These are phyloP conservation scores for Chrysanthemum lavandulifolium DNA, from an alignment of 129 eudicot species.

Conservation along the genomic window DNA sequence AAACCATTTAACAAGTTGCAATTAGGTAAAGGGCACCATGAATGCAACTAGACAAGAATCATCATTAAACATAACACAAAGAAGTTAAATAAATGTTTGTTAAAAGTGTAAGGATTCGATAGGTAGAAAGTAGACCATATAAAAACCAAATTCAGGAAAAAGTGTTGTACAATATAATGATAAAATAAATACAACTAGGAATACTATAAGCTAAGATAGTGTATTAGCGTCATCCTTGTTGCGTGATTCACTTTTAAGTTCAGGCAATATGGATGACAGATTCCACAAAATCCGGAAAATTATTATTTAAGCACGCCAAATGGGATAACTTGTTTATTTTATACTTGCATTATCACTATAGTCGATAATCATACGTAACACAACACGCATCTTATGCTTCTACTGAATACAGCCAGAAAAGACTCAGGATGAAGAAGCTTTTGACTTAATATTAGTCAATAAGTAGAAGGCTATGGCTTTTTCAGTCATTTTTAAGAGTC, in stretches of 20 bases:
- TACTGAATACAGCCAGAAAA: too few species aligned
- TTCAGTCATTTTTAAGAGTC: too few species aligned
- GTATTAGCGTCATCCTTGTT: neutral
- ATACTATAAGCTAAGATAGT: neutral
- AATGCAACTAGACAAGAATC: constrained; percentile 23
- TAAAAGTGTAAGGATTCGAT: constrained; percentile 20
- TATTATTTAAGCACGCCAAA: too few species aligned
- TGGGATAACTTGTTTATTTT: too few species aligned
- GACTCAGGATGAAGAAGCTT: too few species aligned
- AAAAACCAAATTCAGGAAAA: neutral
- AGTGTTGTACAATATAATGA: constrained; percentile 7
- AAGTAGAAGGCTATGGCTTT: too few species aligned
- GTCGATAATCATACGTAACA: too few species aligned
- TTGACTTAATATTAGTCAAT: neutral
- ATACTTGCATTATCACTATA: too few species aligned
- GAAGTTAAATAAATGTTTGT: neutral
- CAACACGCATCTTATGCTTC: too few species aligned
- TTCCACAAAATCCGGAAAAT: neutral
- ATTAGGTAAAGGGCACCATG: constrained; percentile 18
- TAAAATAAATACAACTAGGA: neutral
- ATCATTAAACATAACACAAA: constrained; percentile 21
- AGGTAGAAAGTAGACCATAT: constrained; percentile 15
- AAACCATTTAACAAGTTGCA: constrained; percentile 17
- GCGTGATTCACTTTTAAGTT: neutral
- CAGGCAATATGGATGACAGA: neutral